Percentiles rank a stretch among this genome's conserved stretches.
Conservation (phyloP, 2,329 filamentous ascomycete species). For the Triangularia verruculosa region DNA sequence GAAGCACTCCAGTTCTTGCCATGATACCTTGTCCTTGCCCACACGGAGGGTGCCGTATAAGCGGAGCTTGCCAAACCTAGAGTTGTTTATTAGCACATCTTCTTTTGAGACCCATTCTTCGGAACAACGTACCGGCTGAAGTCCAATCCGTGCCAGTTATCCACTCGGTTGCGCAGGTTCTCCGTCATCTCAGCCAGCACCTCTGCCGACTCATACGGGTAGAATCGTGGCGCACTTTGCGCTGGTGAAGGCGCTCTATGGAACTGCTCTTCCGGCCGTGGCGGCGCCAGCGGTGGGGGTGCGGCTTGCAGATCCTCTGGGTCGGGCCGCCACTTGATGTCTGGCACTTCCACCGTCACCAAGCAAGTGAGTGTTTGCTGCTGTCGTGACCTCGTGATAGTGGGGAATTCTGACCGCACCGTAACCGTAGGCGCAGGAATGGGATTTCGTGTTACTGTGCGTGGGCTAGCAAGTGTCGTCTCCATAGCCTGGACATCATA, state of each 20-base stretch:
- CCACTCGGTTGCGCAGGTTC: conserved; percentile 78
- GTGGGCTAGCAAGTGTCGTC: conserved; percentile 72
- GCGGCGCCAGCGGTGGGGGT: conserved; percentile 42
- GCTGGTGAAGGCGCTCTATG: conserved; percentile 58
- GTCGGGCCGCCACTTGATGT: conserved; percentile 85
- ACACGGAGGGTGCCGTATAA: conserved; percentile 88
- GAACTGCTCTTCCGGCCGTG: conserved; percentile 48
- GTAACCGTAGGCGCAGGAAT: conserved; percentile 91
- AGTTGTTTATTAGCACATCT: conserved; percentile 29
- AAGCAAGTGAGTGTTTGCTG: conserved; percentile 94
- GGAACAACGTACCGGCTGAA: conserved; percentile 64
- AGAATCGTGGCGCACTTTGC: conserved; percentile 56
- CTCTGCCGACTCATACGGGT: conserved; percentile 72
- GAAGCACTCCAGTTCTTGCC: conserved; percentile 97
- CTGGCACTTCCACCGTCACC: conserved; percentile 88
- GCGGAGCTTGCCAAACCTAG: conserved; percentile 83
- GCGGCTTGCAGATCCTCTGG: conserved; percentile 70
- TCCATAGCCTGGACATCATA: conserved; percentile 98
- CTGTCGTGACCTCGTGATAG: conserved; percentile 83
- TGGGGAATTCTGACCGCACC: conserved; percentile 94
- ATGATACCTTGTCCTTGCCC: conserved; percentile 92
- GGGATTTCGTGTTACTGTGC: conserved; percentile 71
- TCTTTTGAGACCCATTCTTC: conserved; percentile 5
- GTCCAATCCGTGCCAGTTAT: conserved; percentile 97
- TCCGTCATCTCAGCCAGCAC: conserved; percentile 83